Conservation (phyloP, 129 eudicot genomes). For the Artemisia argyi region DNA sequence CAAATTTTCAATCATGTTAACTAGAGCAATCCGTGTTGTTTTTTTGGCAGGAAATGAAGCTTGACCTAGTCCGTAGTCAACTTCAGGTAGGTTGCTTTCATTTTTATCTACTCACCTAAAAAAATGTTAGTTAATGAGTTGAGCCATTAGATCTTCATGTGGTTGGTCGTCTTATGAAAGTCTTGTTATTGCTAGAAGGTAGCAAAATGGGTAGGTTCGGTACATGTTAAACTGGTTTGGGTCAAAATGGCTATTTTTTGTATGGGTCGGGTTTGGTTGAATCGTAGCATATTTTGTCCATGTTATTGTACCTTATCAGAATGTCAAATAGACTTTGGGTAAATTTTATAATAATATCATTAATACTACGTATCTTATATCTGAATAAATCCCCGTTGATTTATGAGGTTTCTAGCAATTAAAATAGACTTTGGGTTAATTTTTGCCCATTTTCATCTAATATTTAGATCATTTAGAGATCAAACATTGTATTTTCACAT, state of each 20-base stretch:
- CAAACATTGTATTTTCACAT: no score
- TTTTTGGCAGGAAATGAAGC: slow-evolving; percentile 67
- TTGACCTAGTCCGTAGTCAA: slow-evolving; percentile 70
- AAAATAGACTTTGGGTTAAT: no score
- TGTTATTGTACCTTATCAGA: not conserved
- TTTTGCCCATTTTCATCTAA: no score
- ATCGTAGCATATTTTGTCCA: not conserved
- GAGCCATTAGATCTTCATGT: not conserved
- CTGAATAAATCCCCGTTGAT: no score
- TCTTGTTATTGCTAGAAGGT: not conserved
- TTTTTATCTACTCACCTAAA: slow-evolving; percentile 6
- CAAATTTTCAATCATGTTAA: not conserved
- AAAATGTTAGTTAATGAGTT: slow-evolving; percentile 4
- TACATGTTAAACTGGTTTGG: not conserved
- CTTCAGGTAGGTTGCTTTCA: slow-evolving; percentile 54
- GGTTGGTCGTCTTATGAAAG: not conserved
- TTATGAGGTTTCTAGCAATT: no score
- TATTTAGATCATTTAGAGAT: no score
- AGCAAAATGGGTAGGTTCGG: not conserved
- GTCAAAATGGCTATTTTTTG: not conserved
- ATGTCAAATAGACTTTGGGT: not conserved
- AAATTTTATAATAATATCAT: no score
- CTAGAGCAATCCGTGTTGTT: slow-evolving; percentile 19
- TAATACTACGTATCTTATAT: no score
- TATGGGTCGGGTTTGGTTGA: not conserved